Percentiles rank a stretch among this genome's conserved stretches.
Evolutionary conservation across 495 filamentous ascomycete species (phyloP).

Genomic region (Penicillium steckii): DNA sequence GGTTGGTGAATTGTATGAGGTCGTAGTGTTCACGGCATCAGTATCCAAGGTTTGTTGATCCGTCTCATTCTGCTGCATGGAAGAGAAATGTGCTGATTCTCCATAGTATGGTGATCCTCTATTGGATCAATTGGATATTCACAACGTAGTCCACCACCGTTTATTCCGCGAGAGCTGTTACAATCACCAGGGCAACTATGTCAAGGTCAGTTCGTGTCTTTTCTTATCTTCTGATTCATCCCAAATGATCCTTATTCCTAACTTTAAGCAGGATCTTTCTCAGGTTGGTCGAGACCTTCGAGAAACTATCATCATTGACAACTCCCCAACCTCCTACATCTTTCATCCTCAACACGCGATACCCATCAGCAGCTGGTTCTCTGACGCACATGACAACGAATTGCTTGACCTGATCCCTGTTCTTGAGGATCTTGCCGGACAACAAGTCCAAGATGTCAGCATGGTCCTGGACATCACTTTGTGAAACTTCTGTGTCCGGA

Average conservation of each 20-base stretch:
- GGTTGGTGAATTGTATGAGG: conserved; percentile 95
- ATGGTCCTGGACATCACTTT: conserved; percentile 94
- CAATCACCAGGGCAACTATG: conserved; percentile 99
- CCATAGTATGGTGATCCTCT: conserved; percentile 91
- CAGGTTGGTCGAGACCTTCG: conserved; percentile 94
- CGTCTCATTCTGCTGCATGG: neutral
- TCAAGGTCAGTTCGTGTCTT: conserved; percentile 60
- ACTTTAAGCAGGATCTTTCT: conserved; percentile 70
- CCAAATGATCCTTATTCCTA: conserved; percentile 4
- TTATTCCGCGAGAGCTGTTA: conserved; percentile 98
- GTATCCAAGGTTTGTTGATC: conserved; percentile 81
- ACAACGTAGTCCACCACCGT: conserved; percentile 93
- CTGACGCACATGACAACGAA: conserved; percentile 99
- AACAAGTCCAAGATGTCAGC: conserved; percentile 92
- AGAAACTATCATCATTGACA: conserved; percentile 99
- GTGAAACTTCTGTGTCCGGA: conserved; percentile 42
- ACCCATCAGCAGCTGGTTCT: conserved; percentile 99
- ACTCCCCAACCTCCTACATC: conserved; percentile 98
- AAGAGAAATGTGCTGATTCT: neutral
- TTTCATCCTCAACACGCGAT: conserved; percentile 99
- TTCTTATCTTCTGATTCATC: neutral
- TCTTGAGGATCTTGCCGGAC: conserved; percentile 89
- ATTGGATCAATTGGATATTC: conserved; percentile 95
- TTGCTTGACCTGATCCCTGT: conserved; percentile 97
- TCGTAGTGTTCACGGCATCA: conserved; percentile 98